Percentiles rank a stretch among this genome's conserved stretches.
These are phyloP conservation scores for Fusarium dlaminii DNA, from an alignment of 2,329 filamentous ascomycete genomes.

Conservation along the genomic window DNA sequence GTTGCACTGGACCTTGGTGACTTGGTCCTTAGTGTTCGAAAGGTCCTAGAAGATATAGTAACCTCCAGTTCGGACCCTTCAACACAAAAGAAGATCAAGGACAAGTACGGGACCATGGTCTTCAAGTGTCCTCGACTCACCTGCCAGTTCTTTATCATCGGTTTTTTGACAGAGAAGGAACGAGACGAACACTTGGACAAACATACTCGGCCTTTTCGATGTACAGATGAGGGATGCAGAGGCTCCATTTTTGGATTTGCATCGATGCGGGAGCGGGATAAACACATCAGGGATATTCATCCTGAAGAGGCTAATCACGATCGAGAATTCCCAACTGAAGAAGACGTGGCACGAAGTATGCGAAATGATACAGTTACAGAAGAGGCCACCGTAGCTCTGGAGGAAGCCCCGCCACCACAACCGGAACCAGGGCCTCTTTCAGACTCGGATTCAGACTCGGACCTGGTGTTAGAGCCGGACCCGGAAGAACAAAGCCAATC, in stretches of 20 bases:
- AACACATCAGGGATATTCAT: background rate
- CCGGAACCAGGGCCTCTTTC: background rate
- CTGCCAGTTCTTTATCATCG: accelerated
- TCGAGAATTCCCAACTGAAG: accelerated
- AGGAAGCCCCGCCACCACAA: accelerated
- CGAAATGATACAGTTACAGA: accelerated
- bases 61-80: accelerated
- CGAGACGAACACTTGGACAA: background rate
- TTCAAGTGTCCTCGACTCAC: background rate
- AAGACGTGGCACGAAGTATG: accelerated
- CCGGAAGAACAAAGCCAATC: accelerated
- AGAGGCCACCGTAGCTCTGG: accelerated
- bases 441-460: accelerated
- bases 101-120: accelerated
- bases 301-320: accelerated
- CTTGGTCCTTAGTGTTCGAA: accelerated
- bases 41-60: accelerated
- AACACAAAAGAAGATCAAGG: accelerated
- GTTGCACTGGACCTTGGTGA: accelerated
- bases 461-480: background rate
- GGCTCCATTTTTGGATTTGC: background rate
- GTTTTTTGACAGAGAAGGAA: accelerated
- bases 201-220: background rate
- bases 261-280: accelerated
- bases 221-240: background rate